Evolutionary conservation across 2,329 filamentous ascomycete genomes (phyloP), one percentile per base, ranked within the genome.

Genomic region (Magnaporthales sp.): DNA sequence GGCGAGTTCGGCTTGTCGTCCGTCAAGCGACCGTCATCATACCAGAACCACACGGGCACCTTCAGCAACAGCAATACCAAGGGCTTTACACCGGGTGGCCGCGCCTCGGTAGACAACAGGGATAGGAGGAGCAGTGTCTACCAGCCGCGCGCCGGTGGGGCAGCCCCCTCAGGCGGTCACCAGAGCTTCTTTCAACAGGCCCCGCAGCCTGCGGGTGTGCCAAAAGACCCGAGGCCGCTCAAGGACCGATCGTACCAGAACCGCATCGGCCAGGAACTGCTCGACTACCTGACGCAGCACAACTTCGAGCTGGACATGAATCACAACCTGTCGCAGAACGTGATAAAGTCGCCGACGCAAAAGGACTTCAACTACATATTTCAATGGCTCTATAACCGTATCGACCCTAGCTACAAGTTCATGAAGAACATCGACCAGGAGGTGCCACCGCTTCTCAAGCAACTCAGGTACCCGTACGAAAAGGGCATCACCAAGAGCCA

Each of bases 231-330:
- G 1, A 87, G 96, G 67, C 91, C 93, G 15, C 81, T 98, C 66
- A 91, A 89, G 74, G 92, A 98, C 74, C 84, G 91, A 51, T 84
- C 85, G 26, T 96, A 91, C 71, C 91, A 96, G 74, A 84, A 87
- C 31, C 87, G 89, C 67, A 93, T 99, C 77, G 92, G 90, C 8
- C 91, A 95, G 72, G 93, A 99, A 73, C 79, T 99, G 66, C 80
- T 96, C 70, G 95, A 99, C 71, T 99, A 96, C 75, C 84, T 99
- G 74, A 89, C 92, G 0, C 89, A 93, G 67, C 90, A 97, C 77
- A 97, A 97, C 75, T 99, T 98, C 73, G 95, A 99, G 78, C 88
- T 97, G 84, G 93, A 98, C 72, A 97, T 96, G 89, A 97, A 96
- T 79, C 91, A 98, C 76, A 90, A 88, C 1, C 82, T 99, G n/a